phyloP scores from a whole-genome alignment of 2,329 filamentous ascomycete genomes.

The Neofusicoccum parvum region DNA sequence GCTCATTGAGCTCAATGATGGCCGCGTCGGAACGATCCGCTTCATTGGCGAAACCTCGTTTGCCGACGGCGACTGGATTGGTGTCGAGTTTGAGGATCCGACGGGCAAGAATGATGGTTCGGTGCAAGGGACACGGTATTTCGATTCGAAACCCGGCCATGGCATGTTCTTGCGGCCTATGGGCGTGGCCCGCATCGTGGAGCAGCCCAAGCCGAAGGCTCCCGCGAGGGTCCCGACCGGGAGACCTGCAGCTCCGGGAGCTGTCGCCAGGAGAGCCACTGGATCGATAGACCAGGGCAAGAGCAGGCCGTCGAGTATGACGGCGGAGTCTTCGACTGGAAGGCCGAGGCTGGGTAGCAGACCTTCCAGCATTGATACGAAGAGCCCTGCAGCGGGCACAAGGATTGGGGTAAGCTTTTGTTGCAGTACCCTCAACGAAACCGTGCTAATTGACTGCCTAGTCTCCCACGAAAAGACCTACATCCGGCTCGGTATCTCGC shows the following conservation, averaged over 20 bases:
- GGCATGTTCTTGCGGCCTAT: slow-evolving; percentile 85
- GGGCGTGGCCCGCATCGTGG: slow-evolving; percentile 58
- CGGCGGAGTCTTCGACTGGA: slow-evolving; percentile 26
- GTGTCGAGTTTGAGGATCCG: slow-evolving; percentile 80
- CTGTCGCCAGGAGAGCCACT: slow-evolving; percentile 32
- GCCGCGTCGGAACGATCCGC: slow-evolving; percentile 74
- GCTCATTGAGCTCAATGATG: slow-evolving; percentile 76
- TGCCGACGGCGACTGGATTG: slow-evolving; percentile 82
- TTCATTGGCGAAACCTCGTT: slow-evolving; percentile 82
- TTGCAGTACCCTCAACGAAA: neutral
- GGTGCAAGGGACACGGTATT: slow-evolving; percentile 85
- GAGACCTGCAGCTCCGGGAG: slow-evolving; percentile 11
- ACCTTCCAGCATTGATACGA: slow-evolving; percentile 25
- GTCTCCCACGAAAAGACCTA: slow-evolving; percentile 20
- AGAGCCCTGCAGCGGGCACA: slow-evolving; percentile 28
- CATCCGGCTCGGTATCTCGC: slow-evolving; percentile 23
- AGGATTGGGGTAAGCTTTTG: slow-evolving; percentile 13
- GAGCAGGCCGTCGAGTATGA: slow-evolving; percentile 10
- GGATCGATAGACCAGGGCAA: slow-evolving; percentile 19
- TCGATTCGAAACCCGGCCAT: slow-evolving; percentile 70
- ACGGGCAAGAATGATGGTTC: slow-evolving; percentile 93
- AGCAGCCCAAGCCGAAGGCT: slow-evolving; percentile 48
- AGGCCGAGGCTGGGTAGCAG: slow-evolving; percentile 14
- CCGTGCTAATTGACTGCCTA: neutral
- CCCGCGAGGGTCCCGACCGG: slow-evolving; percentile 12